phyloP scores from a whole-genome alignment of 164 flowering plant genomes.

The Aristolochia fimbriata region DNA sequence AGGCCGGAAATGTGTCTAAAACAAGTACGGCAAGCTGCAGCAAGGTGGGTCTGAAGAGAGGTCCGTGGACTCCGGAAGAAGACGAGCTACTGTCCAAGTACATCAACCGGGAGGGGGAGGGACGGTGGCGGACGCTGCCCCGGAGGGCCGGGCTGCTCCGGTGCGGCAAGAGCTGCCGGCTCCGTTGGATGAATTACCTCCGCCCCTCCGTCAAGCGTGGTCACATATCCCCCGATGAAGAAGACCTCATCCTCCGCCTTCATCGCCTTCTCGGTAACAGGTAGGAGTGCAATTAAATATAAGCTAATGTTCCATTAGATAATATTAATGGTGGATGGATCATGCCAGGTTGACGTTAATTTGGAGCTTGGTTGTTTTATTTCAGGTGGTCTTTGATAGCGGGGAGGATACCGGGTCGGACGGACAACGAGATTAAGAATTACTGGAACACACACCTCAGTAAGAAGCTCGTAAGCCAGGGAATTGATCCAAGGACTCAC shows the following conservation, averaged over 20 bases:
- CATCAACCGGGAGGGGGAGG: constrained; percentile 45
- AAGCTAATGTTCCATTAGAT: too few species aligned
- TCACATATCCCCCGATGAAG: constrained; percentile 61
- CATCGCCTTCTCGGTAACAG: constrained; percentile 72
- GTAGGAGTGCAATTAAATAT: too few species aligned
- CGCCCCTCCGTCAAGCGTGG: constrained; percentile 67
- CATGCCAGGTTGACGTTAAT: too few species aligned
- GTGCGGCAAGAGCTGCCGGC: constrained; percentile 77
- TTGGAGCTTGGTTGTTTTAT: neutral
- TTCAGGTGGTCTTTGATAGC: constrained; percentile 71
- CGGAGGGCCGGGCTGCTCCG: constrained; percentile 57
- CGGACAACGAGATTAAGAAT: constrained; percentile 71
- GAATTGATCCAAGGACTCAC: constrained; percentile 66
- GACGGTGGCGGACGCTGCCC: constrained; percentile 56
- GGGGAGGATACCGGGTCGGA: constrained; percentile 64
- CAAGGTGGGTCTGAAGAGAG: constrained; percentile 50
- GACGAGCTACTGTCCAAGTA: constrained; percentile 35
- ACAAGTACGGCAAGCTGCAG: constrained; percentile 41
- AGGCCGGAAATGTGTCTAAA: neutral
- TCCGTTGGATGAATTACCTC: constrained; percentile 76
- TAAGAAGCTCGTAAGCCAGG: constrained; percentile 60
- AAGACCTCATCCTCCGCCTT: constrained; percentile 68
- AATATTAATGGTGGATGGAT: too few species aligned
- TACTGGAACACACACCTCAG: constrained; percentile 73
- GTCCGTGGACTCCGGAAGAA: constrained; percentile 68